phyloP scores from a whole-genome alignment of 1,284 basidiomycete genomes.

The Moesziomyces sp. region DNA sequence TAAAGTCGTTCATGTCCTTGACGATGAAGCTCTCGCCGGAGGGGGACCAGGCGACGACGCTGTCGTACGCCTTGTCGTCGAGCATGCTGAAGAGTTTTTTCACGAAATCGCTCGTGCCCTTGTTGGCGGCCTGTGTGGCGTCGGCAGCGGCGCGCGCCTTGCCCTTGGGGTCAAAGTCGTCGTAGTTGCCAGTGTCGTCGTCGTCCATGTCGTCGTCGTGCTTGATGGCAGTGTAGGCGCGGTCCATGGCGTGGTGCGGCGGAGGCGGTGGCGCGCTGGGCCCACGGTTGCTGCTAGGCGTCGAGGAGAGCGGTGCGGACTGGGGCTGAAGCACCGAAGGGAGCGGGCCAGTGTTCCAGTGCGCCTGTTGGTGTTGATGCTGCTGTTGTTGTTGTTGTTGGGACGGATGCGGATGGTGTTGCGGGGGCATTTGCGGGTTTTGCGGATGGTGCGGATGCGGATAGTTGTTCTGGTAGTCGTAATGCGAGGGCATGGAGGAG shows the following conservation, averaged over 20 bases:
- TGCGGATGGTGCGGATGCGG: conserved; percentile 24
- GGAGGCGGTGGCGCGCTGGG: conserved; percentile 3
- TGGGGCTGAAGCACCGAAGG: conserved; percentile 41
- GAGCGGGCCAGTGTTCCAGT: conserved; percentile 31
- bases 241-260: conserved; percentile 12
- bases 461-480: conserved; percentile 23
- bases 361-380: conserved; percentile 11
- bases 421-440: background rate
- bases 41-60: conserved; percentile 86
- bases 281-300: background rate
- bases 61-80: conserved; percentile 79
- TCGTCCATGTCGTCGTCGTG: conserved; percentile 39
- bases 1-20: conserved; percentile 97
- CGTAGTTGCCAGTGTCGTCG: conserved; percentile 27
- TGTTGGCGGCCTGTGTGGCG: conserved; percentile 27
- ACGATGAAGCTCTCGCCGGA: conserved; percentile 91
- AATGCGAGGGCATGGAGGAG: conserved; percentile 11
- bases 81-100: conserved; percentile 93
- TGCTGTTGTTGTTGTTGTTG: conserved; percentile 24
- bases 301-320: background rate
- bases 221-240: conserved; percentile 20
- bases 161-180: conserved; percentile 36
- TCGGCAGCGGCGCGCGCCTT: conserved; percentile 21
- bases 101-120: conserved; percentile 79
- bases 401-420: conserved; percentile 11